Evolutionary conservation across 1,284 basidiomycete genomes (phyloP).

Genomic region (Meira miltonrushii): DNA sequence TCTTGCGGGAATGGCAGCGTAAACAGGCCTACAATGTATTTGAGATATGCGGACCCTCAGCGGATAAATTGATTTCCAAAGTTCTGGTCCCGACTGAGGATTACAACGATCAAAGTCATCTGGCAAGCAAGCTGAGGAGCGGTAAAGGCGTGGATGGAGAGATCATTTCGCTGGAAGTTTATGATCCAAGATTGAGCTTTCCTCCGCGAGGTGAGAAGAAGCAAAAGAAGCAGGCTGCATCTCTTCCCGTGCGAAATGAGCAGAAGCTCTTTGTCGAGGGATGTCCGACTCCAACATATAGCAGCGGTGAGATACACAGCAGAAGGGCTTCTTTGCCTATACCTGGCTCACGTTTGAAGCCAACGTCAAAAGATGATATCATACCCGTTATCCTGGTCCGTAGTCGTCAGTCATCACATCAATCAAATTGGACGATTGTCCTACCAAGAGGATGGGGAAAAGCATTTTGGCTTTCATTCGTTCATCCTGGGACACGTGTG

Average conservation of each 20-base stretch:
- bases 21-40: constrained; percentile 43
- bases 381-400: constrained; percentile 33
- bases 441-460: constrained; percentile 48
- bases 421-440: constrained; percentile 28
- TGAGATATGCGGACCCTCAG: constrained; percentile 34
- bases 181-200: constrained; percentile 43
- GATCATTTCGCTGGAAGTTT: constrained; percentile 22
- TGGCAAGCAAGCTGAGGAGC: background rate
- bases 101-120: background rate
- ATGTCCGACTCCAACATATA: constrained; percentile 22
- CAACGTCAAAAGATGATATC: constrained; percentile 32
- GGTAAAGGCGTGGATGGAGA: background rate
- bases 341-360: constrained; percentile 21
- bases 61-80: constrained; percentile 25
- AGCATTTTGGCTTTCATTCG: constrained; percentile 43
- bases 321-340: constrained; percentile 22
- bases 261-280: constrained; percentile 21
- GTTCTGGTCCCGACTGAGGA: constrained; percentile 20
- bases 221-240: background rate
- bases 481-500: constrained; percentile 35
- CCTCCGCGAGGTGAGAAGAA: constrained; percentile 15
- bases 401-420: background rate
- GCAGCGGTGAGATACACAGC: constrained; percentile 44
- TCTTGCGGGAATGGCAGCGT: background rate
- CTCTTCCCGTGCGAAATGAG: too few relatives aligned